A percentile compares a stretch with the other conserved stretches of the same genome.
Conservation (phyloP, 2,329 filamentous ascomycete genomes). For the Chaetomiaceae sp. region DNA sequence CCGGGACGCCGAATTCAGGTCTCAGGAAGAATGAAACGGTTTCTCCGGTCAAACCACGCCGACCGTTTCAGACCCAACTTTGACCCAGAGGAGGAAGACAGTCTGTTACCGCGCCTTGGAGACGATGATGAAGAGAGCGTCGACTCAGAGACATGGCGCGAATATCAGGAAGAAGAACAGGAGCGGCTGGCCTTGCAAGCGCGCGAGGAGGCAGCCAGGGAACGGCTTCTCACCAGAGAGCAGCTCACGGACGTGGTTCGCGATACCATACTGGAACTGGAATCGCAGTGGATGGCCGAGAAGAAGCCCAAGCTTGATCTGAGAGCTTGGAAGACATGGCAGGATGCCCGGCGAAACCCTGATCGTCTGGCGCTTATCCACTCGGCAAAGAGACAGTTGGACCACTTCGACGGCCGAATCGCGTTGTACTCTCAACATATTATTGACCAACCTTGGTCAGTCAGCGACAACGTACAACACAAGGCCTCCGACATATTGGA, state of each 20-base stretch:
- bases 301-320: slow-evolving; percentile 51
- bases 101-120: slow-evolving; percentile 13
- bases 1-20: slow-evolving; percentile 43
- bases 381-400: slow-evolving; percentile 38
- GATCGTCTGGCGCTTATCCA: slow-evolving; percentile 40
- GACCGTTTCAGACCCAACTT: background rate
- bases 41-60: slow-evolving; percentile 30
- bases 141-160: slow-evolving; percentile 37
- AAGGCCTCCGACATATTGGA: slow-evolving; percentile 56
- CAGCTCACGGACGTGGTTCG: slow-evolving; percentile 51
- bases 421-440: slow-evolving; percentile 52
- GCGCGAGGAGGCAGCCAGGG: background rate
- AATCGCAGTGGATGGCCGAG: slow-evolving; percentile 51
- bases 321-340: slow-evolving; percentile 61
- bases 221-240: slow-evolving; percentile 34
- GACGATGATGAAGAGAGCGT: slow-evolving; percentile 26
- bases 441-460: slow-evolving; percentile 47
- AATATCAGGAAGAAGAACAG: slow-evolving; percentile 55
- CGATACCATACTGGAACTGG: slow-evolving; percentile 46
- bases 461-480: slow-evolving; percentile 45
- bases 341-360: slow-evolving; percentile 42
- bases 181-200: slow-evolving; percentile 27
- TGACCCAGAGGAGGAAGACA: background rate
- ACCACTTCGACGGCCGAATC: slow-evolving; percentile 47
- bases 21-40: slow-evolving; percentile 36